A percentile compares a stretch with the other conserved stretches of the same genome.
These are phyloP conservation scores for Populus hybrid DNA, from an alignment of 441 rosid genomes.

Conservation along the genomic window DNA sequence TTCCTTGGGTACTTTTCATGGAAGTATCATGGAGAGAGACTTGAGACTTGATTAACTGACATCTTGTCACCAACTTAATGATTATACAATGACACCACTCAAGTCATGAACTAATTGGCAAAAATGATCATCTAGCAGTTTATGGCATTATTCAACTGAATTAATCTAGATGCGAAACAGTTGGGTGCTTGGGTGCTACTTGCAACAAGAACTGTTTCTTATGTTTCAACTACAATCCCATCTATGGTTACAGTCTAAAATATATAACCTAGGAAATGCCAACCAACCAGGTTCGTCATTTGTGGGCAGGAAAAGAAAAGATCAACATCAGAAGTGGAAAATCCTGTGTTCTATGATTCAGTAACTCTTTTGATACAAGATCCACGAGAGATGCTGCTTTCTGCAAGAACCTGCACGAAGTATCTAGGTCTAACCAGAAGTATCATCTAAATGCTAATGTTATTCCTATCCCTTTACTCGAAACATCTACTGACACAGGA, in stretches of 20 bases:
- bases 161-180: not conserved
- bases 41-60: not conserved
- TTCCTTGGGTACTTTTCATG: not conserved
- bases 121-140: not conserved
- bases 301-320: not conserved
- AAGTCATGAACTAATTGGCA: not conserved
- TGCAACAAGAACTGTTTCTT: not conserved
- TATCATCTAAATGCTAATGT: not conserved
- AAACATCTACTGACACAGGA: not conserved
- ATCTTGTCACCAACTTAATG: constrained; percentile 1
- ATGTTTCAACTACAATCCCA: not conserved
- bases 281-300: not conserved
- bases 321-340: not conserved
- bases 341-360: not conserved
- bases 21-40: not conserved
- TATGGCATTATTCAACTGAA: not conserved
- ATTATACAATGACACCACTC: not conserved
- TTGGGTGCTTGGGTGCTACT: not conserved
- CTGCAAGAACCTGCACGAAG: not conserved
- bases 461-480: not conserved
- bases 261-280: constrained; percentile 1
- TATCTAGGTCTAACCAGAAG: not conserved
- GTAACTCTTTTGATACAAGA: not conserved
- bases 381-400: not conserved
- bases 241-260: not conserved